Evolutionary conservation across 2,329 filamentous ascomycete genomes (phyloP).

Genomic region (Fusarium gaditjirri): DNA sequence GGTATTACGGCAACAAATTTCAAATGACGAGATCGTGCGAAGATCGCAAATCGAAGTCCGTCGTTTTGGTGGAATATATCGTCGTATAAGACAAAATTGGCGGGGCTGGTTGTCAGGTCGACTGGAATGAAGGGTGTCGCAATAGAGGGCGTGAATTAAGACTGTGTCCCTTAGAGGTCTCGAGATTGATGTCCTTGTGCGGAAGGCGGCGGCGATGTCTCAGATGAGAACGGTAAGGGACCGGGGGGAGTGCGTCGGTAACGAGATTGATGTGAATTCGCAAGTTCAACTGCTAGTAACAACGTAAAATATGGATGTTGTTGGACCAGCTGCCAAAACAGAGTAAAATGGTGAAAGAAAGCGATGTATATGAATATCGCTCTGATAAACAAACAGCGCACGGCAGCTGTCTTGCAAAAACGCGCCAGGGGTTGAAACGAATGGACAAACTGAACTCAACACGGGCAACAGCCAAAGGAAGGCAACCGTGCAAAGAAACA

Average conservation of each 20-base stretch:
- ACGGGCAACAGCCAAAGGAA: constrained; percentile 34
- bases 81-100: constrained; percentile 21
- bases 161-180: constrained; percentile 41
- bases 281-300: constrained; percentile 20
- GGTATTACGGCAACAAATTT: background rate
- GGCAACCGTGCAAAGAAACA: constrained; percentile 36
- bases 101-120: constrained; percentile 29
- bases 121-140: constrained; percentile 46
- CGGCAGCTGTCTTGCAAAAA: constrained; percentile 39
- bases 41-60: background rate
- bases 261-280: constrained; percentile 17
- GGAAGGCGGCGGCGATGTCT: constrained; percentile 42
- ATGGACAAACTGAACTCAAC: constrained; percentile 45
- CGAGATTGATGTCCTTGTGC: constrained; percentile 35
- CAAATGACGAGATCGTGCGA: background rate
- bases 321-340: constrained; percentile 45
- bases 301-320: constrained; percentile 21
- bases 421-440: constrained; percentile 41
- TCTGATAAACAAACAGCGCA: constrained; percentile 18
- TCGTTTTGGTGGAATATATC: constrained; percentile 26
- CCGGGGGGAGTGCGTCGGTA: constrained; percentile 9
- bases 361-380: constrained; percentile 23
- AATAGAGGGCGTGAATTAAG: constrained; percentile 41
- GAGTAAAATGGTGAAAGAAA: constrained; percentile 21
- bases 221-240: constrained; percentile 20